Percentiles rank a stretch among this genome's conserved stretches.
phyloP scores from a whole-genome alignment of 352 stramenopile genomes.

The Elongisporangium anandrum region DNA sequence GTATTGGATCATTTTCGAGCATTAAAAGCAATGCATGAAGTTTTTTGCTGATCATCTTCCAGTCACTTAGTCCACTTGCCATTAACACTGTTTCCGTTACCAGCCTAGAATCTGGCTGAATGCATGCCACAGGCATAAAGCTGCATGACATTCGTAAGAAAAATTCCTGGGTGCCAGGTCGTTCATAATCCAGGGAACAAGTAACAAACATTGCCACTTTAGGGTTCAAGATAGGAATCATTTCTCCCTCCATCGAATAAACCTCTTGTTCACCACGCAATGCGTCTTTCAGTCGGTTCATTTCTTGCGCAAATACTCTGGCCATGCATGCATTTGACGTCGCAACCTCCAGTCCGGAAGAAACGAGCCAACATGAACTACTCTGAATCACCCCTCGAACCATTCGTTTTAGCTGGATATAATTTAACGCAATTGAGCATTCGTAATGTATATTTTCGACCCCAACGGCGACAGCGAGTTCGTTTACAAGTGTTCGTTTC shows the following conservation, averaged over 20 bases:
- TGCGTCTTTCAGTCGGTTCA: conserved; percentile 40
- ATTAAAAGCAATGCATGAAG: conserved; percentile 26
- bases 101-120: conserved; percentile 16
- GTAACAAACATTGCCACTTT: conserved; percentile 32
- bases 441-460: conserved; percentile 36
- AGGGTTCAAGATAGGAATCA: conserved; percentile 30
- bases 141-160: conserved; percentile 35
- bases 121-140: conserved; percentile 39
- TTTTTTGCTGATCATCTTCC: conserved; percentile 34
- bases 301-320: conserved; percentile 31
- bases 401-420: conserved; percentile 32
- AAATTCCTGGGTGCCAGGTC: conserved; percentile 29
- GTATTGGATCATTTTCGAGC: conserved; percentile 17
- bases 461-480: conserved; percentile 41
- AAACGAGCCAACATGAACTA: conserved; percentile 32
- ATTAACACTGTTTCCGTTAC: conserved; percentile 34
- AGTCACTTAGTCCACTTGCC: conserved; percentile 37
- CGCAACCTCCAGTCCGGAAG: conserved; percentile 31
- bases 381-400: conserved; percentile 34
- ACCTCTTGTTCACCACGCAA: conserved; percentile 27
- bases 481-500: conserved; percentile 38
- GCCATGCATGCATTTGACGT: conserved; percentile 15
- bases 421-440: conserved; percentile 25
- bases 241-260: conserved; percentile 25
- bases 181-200: conserved; percentile 22